Evolutionary conservation across 208 protist species (phyloP), one percentile per base, ranked within the genome.

Genomic region (Sergeia podlipaevii): DNA sequence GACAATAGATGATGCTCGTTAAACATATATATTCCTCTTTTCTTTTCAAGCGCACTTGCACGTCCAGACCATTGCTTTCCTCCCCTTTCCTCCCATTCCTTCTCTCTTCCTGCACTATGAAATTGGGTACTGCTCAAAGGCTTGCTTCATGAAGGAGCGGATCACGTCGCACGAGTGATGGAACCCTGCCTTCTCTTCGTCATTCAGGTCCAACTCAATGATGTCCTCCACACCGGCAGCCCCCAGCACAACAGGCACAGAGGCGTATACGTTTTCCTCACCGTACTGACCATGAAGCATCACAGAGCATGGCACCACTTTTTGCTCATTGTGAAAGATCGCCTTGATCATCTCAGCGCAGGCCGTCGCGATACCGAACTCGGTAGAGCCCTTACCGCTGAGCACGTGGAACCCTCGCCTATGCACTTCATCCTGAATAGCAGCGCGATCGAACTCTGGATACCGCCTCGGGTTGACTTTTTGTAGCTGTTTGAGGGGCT

Each of bases 281-380:
- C 66, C 62, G 52, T 78, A 74, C 66, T 77, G 43, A 20, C 70
- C 69, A 5, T 65, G 41, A 11, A 77, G 61, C 51, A 74, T 52
- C 50, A 77, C 56, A 1, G 74, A 77, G 65, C 68, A 74, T 18
- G 70, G 64, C 32, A 81, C 44, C 15, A 77, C 65, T 17, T 70
- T 70, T 32, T 64, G 28, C 36, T 80, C 74, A 45, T 76, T 72
- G 65, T 76, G 68, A 21, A 82, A 61, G 41, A 77, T 50, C 8
- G 65, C 65, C 41, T 77, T 49, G 33, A 73, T 70, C 41, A 74
- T 63, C 48, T 70, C 69, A 3, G 59, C 60, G 24, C 63, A 63
- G 1, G 74, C 39, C 18, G 55, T 70, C 34, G 56, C 64, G 28
- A 77, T 77, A 54, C 65, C 74, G 29, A 75, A 77, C 47, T 77